Evolutionary conservation across 2,329 filamentous ascomycete species (phyloP), one percentile per base, ranked within the genome.

Genomic region (Scolecobasidium constrictum): DNA sequence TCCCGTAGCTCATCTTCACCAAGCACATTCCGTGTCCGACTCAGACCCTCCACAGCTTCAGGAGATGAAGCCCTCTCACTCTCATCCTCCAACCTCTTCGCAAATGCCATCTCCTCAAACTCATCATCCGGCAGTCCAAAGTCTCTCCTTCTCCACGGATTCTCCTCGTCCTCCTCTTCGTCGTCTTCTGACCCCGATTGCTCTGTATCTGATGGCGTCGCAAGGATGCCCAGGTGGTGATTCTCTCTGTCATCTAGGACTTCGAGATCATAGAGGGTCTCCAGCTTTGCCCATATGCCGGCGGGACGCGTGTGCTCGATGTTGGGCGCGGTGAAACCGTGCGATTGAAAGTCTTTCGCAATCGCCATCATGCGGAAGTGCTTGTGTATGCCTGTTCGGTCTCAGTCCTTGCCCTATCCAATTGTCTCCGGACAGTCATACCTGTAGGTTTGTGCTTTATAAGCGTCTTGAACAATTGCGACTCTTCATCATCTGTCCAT

Each of bases 361-460:
- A 95, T 86, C 6, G 86, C 80, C 49, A 94, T 78, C 73, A 95
- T 88, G 47, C 86, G 81, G 58, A 94, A 94, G 61, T 94, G 86
- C 59, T 90, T 93, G 66, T 94, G 87, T 72, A 94, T 84, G 47
- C 87, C 85, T 85, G 49, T 23, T 26, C 23, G n/a, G n/a, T n/a
- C n/a, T n/a, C n/a, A 18, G 9, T 23, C 12, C 19, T 18, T 35
- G 15, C 43, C 16, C 6, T 17, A 3, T 22, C 20, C 43, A 20
- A n/a, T 13, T 35, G n/a, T 19, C 2, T 11, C 4, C 6, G 9
- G 9, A 31, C 38, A 40, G 46, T 60, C 63, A 50, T 58, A 86
- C 87, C 90, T 33, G 90, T 90, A n/a, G 92, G 92, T 59, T 98
- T 98, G 83, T 85, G 94, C 57, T 81, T 76, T 50, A 96, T 88